Base-by-base conservation (phyloP, 2,329 filamentous ascomycete genomes). In the Geosmithia putterillii region DNA sequence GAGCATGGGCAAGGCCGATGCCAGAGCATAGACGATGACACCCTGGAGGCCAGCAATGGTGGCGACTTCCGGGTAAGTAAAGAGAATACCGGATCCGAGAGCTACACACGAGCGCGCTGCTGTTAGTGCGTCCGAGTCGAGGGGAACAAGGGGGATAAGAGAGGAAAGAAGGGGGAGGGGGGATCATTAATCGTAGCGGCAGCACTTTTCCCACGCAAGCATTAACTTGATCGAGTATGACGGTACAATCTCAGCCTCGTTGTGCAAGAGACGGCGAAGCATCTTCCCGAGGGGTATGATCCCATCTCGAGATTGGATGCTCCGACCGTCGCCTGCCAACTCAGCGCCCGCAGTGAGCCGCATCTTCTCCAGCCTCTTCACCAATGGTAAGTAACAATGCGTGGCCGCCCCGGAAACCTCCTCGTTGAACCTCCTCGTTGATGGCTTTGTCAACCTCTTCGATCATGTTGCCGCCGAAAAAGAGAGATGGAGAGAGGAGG, bases 211-310 rank as follows among this genome's bases (percentile, higher is more conserved):
- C 81, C 86, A 90, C 86, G 86, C 86, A 92, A 92, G 86, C 83
- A 88, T 90, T 92, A 90, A 86, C 86, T 92, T 92, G 86, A 86
- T 92, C 86, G 85, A 90, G 85, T 90, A 81, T 83, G 71, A 89
- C 86, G 85, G 86, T 92, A 79, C 83, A 81, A 82, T 90, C 86
- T 92, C 86, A 90, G 86, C 86, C 76, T 57, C 21, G 38, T 65
- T 59, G 55, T 51, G 67, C 60, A 54, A 46, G 12, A 15, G 23
- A n/a, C 32, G 37, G 19, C n/a, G 51, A 44, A 45, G 40, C n/a
- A 21, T 47, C 58, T 63, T 70, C 66, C 70, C 63, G 64, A 56
- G 51, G 22, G 35, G 45, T 12, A 35, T 39, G n/a, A 40, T 10
- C 22, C 37, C 17, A 20, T n/a, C n/a, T n/a, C n/a, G 15, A 28